A percentile compares a stretch with the other conserved stretches of the same genome.
phyloP scores from a whole-genome alignment of 2,329 filamentous ascomycete genomes.

The Thelonectria rubi region DNA sequence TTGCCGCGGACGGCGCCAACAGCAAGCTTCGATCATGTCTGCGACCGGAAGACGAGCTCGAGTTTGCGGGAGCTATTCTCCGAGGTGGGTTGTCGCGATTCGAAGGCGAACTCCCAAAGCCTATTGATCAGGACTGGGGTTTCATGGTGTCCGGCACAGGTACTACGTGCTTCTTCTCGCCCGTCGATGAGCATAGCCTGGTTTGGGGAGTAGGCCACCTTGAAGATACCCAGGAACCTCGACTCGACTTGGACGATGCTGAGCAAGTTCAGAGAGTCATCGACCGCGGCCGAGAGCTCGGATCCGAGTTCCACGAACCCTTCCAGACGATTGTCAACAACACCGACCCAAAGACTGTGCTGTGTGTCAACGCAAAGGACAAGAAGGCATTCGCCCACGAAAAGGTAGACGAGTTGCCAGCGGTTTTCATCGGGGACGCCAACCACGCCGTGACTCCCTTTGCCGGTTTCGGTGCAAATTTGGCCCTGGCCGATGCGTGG shows the following conservation, averaged over 20 bases:
- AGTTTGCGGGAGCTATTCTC: slow-evolving; percentile 52
- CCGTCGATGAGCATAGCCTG: slow-evolving; percentile 51
- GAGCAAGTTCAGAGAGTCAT: slow-evolving; percentile 44
- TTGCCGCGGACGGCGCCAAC: slow-evolving; percentile 56
- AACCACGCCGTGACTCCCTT: slow-evolving; percentile 62
- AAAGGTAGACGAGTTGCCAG: slow-evolving; percentile 31
- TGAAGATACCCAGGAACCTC: slow-evolving; percentile 32
- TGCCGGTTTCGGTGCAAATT: slow-evolving; percentile 58
- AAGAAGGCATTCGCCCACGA: slow-evolving; percentile 55
- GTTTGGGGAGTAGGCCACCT: slow-evolving; percentile 55
- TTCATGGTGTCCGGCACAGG: slow-evolving; percentile 51
- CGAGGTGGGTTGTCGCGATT: slow-evolving; percentile 52
- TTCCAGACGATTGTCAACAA: slow-evolving; percentile 51
- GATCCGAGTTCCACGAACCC: slow-evolving; percentile 48
- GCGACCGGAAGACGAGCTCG: slow-evolving; percentile 50
- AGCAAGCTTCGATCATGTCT: slow-evolving; percentile 52
- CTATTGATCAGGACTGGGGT: slow-evolving; percentile 52
- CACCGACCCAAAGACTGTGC: slow-evolving; percentile 50
- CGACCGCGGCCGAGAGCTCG: slow-evolving; percentile 44
- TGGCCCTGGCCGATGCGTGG: slow-evolving; percentile 58
- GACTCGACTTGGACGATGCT: slow-evolving; percentile 23
- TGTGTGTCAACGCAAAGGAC: slow-evolving; percentile 54
- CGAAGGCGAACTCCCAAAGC: slow-evolving; percentile 43
- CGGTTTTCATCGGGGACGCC: slow-evolving; percentile 59
- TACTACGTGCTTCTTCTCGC: slow-evolving; percentile 54